These are phyloP conservation scores for Yueomyces sp. DNA, from an alignment of 1,139 yeast genomes.

Conservation along the genomic window DNA sequence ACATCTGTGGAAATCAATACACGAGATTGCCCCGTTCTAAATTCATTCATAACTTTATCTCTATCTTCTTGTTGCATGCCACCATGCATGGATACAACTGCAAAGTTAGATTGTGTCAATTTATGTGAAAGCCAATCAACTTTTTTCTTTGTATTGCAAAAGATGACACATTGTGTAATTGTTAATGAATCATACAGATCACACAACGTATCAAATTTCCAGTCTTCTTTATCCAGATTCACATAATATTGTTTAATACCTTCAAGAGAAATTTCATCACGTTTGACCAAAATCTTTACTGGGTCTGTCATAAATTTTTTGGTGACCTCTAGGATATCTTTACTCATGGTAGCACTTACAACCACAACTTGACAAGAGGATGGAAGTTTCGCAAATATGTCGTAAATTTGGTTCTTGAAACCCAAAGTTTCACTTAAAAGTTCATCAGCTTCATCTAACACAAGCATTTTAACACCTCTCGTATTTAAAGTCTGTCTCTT, in stretches of 20 bases:
- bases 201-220: constrained; percentile 91
- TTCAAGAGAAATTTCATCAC: constrained; percentile 79
- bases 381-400: constrained; percentile 71
- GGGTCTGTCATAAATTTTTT: constrained; percentile 84
- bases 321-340: constrained; percentile 77
- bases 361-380: constrained; percentile 82
- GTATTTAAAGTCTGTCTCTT: constrained; percentile 59
- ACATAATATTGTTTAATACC: constrained; percentile 84
- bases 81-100: constrained; percentile 92
- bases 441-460: constrained; percentile 93
- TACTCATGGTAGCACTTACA: constrained; percentile 84
- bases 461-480: constrained; percentile 65
- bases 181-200: constrained; percentile 90
- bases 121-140: constrained; percentile 86
- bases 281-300: constrained; percentile 75
- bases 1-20: constrained; percentile 91
- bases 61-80: constrained; percentile 94
- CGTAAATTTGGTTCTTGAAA: constrained; percentile 85
- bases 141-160: constrained; percentile 84
- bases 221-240: constrained; percentile 81
- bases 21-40: constrained; percentile 63
- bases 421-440: constrained; percentile 61
- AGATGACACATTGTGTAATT: constrained; percentile 90
- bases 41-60: constrained; percentile 80
- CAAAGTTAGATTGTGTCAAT: constrained; percentile 67